These are phyloP conservation scores for Canavalia ensiformis DNA, from an alignment of 306 rosid species.

Conservation along the genomic window DNA sequence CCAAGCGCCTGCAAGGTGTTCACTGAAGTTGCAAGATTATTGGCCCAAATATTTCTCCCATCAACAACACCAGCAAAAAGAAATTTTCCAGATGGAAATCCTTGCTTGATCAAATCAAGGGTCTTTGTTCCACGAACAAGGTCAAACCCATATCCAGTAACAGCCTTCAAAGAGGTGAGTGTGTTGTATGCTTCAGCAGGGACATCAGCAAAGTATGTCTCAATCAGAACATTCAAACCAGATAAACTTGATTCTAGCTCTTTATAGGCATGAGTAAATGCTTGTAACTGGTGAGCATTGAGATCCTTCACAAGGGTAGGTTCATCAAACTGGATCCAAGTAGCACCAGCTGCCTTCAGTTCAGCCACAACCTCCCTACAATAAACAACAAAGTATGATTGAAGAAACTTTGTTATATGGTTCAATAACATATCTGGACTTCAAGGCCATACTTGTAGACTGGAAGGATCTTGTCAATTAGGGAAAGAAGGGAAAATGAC, in stretches of 20 bases:
- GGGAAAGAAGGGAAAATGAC: constrained; percentile 69
- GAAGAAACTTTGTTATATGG: neutral
- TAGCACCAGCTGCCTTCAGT: constrained; percentile 83
- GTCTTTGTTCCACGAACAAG: constrained; percentile 86
- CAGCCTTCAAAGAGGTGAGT: constrained; percentile 80
- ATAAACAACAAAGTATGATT: constrained; percentile 27
- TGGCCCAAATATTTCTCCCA: constrained; percentile 94
- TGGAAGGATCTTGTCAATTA: constrained; percentile 73
- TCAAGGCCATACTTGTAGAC: constrained; percentile 67
- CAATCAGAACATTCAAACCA: constrained; percentile 75
- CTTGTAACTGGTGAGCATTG: constrained; percentile 70
- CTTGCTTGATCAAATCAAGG: constrained; percentile 75
- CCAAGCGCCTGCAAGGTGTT: constrained; percentile 63
- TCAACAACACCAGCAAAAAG: constrained; percentile 93
- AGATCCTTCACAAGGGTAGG: constrained; percentile 83
- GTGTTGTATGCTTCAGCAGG: constrained; percentile 77
- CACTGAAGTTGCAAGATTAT: constrained; percentile 75
- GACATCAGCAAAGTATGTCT: constrained; percentile 85
- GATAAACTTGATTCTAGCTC: constrained; percentile 74
- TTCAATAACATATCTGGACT: constrained; percentile 21
- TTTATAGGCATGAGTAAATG: constrained; percentile 69
- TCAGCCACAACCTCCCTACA: constrained; percentile 84
- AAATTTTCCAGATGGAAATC: constrained; percentile 76
- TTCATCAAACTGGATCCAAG: constrained; percentile 92
- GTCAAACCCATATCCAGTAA: constrained; percentile 80